Evolutionary conservation across 2,329 filamentous ascomycete species (phyloP), one percentile per base, ranked within the genome.

Genomic region (Coniosporium tulheliwenetii): DNA sequence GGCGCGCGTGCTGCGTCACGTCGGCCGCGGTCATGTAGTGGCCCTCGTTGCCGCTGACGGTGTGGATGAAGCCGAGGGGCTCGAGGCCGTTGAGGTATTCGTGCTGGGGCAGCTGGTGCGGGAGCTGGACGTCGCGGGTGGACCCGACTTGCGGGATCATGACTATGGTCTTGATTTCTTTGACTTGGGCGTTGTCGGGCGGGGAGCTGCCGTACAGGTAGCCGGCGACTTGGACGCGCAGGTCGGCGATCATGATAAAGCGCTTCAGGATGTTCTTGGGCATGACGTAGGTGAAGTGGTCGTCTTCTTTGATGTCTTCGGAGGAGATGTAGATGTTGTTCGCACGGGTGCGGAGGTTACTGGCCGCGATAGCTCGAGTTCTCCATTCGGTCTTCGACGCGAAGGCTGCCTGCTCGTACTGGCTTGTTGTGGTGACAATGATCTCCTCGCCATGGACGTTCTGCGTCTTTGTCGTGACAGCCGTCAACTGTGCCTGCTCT

Each of bases 261-360:
- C 85, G 84, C 72, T 94, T 95, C 53, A 98, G 73, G 38, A 98
- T 81, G 60, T 98, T 98, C 75, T 96, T 98, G 1, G 91, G 91
- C 85, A 98, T 95, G 53, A 98, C 84, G 54, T 96, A 98, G 1
- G 89, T 98, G 56, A 84, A 81, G 53, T 79, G 73, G 33, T 87
- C 85, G 44, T 94, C 86, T 47, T 91, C 76, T 41, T 86, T 83
- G 48, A 89, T 83, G 57, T 96, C 91, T 41, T 95, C 86, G 0
- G 87, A 91, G 7, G 91, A 94, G 51, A 98, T 93, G 61, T 96
- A 98, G 54, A 98, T 94, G 63, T 98, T 95, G 72, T 96, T 98
- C 39, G 91, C 77, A 48, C 91, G 74, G 38, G 87, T 95, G 37
- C 89, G 81, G 47, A 98, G 67, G 60, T 98, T 98, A 16, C 87